These are phyloP conservation scores for Chloris gayana DNA, from an alignment of 176 grass and related monocot species.

Conservation along the genomic window DNA sequence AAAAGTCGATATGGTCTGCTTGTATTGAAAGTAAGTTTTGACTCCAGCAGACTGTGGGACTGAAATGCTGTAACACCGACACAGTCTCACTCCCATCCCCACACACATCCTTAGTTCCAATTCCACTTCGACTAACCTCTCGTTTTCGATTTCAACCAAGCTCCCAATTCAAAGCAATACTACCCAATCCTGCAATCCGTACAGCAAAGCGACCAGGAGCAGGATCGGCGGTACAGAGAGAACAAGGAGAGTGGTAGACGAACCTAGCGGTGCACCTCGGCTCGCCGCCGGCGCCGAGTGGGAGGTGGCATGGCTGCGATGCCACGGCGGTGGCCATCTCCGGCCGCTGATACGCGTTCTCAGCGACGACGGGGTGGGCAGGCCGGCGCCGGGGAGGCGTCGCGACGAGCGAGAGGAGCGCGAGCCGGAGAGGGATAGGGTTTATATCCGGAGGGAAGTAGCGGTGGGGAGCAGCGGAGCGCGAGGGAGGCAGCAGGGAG, in stretches of 20 bases:
- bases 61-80: no score
- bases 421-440: constrained; percentile 47
- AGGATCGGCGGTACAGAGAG: neutral
- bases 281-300: constrained; percentile 40
- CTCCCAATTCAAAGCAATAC: neutral
- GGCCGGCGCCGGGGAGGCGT: neutral
- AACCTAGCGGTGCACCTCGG: constrained; percentile 52
- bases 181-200: neutral
- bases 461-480: constrained; percentile 44
- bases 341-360: neutral
- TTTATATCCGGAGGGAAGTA: constrained; percentile 52
- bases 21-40: no score
- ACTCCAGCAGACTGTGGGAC: no score
- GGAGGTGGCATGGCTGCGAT: constrained; percentile 50
- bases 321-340: constrained; percentile 51
- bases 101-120: neutral
- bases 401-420: neutral
- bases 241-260: neutral
- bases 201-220: neutral
- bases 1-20: no score
- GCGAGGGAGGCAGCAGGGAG: neutral
- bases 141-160: constrained; percentile 7
- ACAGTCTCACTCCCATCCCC: neutral
- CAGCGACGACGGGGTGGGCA: constrained; percentile 19
- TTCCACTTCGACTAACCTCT: neutral